Conservation (phyloP, 805 yeast genomes). For the Cyberlindnera amylophila region DNA sequence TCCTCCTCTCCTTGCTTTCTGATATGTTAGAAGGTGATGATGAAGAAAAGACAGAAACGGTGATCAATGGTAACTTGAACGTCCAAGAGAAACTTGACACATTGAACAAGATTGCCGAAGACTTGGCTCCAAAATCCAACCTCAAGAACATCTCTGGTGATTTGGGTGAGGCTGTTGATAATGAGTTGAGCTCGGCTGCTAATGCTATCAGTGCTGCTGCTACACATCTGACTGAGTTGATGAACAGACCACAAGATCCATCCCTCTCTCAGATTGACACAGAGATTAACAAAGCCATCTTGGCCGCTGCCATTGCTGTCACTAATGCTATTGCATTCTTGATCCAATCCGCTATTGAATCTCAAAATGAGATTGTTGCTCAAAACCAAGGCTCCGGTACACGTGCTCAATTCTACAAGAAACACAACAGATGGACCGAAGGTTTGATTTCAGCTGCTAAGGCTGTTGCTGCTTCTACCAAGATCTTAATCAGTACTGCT, state of each 20-base stretch:
- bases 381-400: slow-evolving; percentile 64
- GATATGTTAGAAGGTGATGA: slow-evolving; percentile 45
- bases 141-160: slow-evolving; percentile 41
- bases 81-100: slow-evolving; percentile 69
- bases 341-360: slow-evolving; percentile 71
- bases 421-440: slow-evolving; percentile 90
- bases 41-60: slow-evolving; percentile 71
- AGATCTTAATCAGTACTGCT: slow-evolving; percentile 77
- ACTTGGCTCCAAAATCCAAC: slow-evolving; percentile 43
- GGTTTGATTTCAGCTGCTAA: slow-evolving; percentile 88
- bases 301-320: slow-evolving; percentile 75
- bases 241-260: slow-evolving; percentile 48
- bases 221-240: slow-evolving; percentile 48
- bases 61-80: slow-evolving; percentile 68
- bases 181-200: slow-evolving; percentile 72
- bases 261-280: slow-evolving; percentile 51
- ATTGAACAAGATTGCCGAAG: slow-evolving; percentile 52
- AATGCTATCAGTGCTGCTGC: slow-evolving; percentile 65
- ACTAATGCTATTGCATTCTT: slow-evolving; percentile 72
- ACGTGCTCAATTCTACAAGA: slow-evolving; percentile 74
- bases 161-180: slow-evolving; percentile 66
- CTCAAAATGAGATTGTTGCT: slow-evolving; percentile 77
- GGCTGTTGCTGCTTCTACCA: slow-evolving; percentile 81
- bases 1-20: slow-evolving; percentile 57
- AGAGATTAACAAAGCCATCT: slow-evolving; percentile 71